phyloP scores from a whole-genome alignment of 192 early-diverging fungal species.

The Dispira simplex region DNA sequence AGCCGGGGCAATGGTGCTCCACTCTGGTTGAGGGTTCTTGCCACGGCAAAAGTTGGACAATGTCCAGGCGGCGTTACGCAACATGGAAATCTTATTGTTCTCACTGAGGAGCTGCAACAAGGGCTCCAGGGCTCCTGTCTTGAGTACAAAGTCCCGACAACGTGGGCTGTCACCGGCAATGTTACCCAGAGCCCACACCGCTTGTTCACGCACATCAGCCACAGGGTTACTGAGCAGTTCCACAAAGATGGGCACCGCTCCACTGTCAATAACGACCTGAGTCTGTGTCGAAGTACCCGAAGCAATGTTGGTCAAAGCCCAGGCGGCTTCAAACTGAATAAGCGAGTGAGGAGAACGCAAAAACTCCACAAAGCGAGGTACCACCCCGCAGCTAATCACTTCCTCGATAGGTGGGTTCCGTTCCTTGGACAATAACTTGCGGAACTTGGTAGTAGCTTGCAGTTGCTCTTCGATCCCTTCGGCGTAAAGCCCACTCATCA shows the following conservation, averaged over 20 bases:
- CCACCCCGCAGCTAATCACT: constrained; percentile 84
- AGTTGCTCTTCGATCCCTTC: constrained; percentile 65
- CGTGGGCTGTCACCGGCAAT: constrained; percentile 92
- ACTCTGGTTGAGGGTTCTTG: constrained; percentile 89
- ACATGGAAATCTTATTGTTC: constrained; percentile 88
- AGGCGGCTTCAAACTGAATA: constrained; percentile 98
- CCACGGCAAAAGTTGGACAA: constrained; percentile 98
- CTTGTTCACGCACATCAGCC: constrained; percentile 91
- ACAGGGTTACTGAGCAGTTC: constrained; percentile 67
- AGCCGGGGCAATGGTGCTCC: constrained; percentile 75
- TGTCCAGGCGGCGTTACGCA: constrained; percentile 98
- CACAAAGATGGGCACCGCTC: constrained; percentile 86
- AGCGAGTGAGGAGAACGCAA: constrained; percentile 64
- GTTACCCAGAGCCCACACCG: constrained; percentile 98
- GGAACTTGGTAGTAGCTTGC: constrained; percentile 69
- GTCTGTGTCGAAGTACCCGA: constrained; percentile 92
- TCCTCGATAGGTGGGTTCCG: constrained; percentile 93
- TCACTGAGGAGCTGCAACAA: constrained; percentile 75
- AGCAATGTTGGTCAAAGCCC: constrained; percentile 99
- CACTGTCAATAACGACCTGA: constrained; percentile 79
- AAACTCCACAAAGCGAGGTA: constrained; percentile 92
- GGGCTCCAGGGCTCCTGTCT: constrained; percentile 69
- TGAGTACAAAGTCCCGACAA: constrained; percentile 83
- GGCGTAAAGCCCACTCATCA: constrained; percentile 70
- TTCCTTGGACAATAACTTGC: constrained; percentile 90